Conservation (phyloP, 1,284 basidiomycete genomes). For the Leccinum subrobustum region DNA sequence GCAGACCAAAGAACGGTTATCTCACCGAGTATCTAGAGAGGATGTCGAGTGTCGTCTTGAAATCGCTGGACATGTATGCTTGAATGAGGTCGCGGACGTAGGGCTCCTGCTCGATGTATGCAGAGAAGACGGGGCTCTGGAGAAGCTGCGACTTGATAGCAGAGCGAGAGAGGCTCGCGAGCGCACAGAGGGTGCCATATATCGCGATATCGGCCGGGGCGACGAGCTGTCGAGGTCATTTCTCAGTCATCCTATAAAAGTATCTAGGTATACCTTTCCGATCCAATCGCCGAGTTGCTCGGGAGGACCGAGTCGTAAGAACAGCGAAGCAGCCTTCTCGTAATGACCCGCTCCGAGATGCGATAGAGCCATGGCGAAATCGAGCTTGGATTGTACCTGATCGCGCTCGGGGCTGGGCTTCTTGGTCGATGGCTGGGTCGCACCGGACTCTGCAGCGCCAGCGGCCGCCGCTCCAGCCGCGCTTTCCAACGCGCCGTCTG, state of each 20-base stretch:
- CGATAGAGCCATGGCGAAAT: conserved; percentile 74
- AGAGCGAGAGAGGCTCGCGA: conserved; percentile 70
- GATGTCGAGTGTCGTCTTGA: conserved; percentile 75
- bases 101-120: conserved; percentile 83
- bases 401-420: conserved; percentile 52
- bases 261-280: conserved; percentile 47
- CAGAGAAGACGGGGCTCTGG: conserved; percentile 67
- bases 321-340: conserved; percentile 70
- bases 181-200: conserved; percentile 77
- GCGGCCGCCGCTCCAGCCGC: conserved; percentile 30
- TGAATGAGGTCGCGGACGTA: conserved; percentile 82
- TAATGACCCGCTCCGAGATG: conserved; percentile 69
- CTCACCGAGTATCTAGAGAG: conserved; percentile 72
- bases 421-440: conserved; percentile 40
- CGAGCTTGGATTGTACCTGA: conserved; percentile 72
- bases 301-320: conserved; percentile 66
- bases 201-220: conserved; percentile 80
- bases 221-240: conserved; percentile 51
- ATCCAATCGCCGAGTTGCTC: conserved; percentile 71
- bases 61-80: conserved; percentile 79
- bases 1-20: conserved; percentile 5
- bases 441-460: conserved; percentile 12
- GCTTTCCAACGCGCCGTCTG: conserved; percentile 81
- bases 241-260: neutral
- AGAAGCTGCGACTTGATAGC: conserved; percentile 69